Evolutionary conservation across 2,329 filamentous ascomycete species (phyloP), one percentile per base, ranked within the genome.

Genomic region (Fragosphaeria purpurea): DNA sequence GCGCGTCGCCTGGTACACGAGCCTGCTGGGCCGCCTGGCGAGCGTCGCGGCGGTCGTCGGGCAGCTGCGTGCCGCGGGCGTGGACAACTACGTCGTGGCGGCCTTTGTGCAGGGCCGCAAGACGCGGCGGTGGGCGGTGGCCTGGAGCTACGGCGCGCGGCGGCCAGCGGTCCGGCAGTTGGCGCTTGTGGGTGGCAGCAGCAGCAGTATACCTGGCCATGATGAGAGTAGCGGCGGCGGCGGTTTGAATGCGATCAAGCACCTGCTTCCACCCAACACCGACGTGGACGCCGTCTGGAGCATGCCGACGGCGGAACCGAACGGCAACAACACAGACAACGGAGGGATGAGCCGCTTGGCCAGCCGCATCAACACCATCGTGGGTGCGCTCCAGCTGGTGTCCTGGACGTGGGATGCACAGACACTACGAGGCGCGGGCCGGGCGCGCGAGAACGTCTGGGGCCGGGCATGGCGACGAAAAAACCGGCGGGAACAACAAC

Each of bases 61-160:
- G 6, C 46, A 74, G 47, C 70, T 85, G 4, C 75, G 76, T 12
- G 71, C 69, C 0, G 44, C 13, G n/a, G 49, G 52, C 11, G 75
- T 94, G 39, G 71, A 72, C 39, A 98, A 97, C 62, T 96, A 83
- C 58, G 90, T 88, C 0, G 79, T 95, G 0, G 85, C 85, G 0
- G 82, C 86, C 55, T 84, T 97, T 57, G 73, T 88, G 0, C 87
- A 91, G 52, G 87, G 86, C 0, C 80, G 69, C 44, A 85, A 82
- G 62, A 97, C 93, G 34, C 80, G 83, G 48, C 73, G 93, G 13
- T 97, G 91, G 90, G 88, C 83, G 1, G 68, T 97, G 3, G 93
- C 77, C 0, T 98, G 93, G 93, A 94, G 86, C 59, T 95, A 88
- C 67, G 69, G 71, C 2, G 71, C 78, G 47, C 70, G 79, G 61